Percentiles rank a stretch among this genome's conserved stretches.
These are phyloP conservation scores for Setaria italica DNA, from an alignment of 202 grass and related monocot genomes.

Conservation along the genomic window DNA sequence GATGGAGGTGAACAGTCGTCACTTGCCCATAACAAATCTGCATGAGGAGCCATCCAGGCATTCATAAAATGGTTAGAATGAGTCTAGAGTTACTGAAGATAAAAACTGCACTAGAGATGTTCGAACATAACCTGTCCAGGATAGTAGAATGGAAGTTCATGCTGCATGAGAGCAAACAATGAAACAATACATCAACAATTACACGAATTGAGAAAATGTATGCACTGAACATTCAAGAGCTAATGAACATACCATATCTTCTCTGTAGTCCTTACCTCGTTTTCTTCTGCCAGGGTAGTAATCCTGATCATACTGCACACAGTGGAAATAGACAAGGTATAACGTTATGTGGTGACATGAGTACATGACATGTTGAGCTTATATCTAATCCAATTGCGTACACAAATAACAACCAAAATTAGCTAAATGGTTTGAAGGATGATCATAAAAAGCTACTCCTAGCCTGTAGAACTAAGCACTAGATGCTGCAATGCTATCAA, in stretches of 20 bases:
- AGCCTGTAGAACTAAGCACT: background rate
- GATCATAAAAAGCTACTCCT: background rate
- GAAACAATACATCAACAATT: conserved; percentile 49
- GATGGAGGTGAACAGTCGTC: conserved; percentile 70
- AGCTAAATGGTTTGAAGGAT: background rate
- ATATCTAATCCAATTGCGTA: conserved; percentile 1
- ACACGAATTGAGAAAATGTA: conserved; percentile 25
- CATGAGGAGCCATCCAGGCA: conserved; percentile 34
- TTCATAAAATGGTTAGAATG: conserved; percentile 21
- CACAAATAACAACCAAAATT: conserved; percentile 24
- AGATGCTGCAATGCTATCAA: background rate
- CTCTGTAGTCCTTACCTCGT: conserved; percentile 89
- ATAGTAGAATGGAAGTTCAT: conserved; percentile 99
- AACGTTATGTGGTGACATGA: background rate
- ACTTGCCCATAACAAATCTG: conserved; percentile 95
- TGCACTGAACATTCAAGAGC: conserved; percentile 19
- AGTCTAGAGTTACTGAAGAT: conserved; percentile 21
- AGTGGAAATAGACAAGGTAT: conserved; percentile 39
- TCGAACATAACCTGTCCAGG: conserved; percentile 83
- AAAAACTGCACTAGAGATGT: conserved; percentile 36
- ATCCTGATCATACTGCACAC: conserved; percentile 94
- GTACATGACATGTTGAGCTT: background rate
- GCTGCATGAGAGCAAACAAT: conserved; percentile 67
- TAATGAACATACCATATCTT: conserved; percentile 87
- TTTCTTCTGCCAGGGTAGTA: conserved; percentile 98